Percentiles rank a stretch among this genome's conserved stretches.
phyloP scores from a whole-genome alignment of 2,329 filamentous ascomycete species.

The Grosmannia clavigera region DNA sequence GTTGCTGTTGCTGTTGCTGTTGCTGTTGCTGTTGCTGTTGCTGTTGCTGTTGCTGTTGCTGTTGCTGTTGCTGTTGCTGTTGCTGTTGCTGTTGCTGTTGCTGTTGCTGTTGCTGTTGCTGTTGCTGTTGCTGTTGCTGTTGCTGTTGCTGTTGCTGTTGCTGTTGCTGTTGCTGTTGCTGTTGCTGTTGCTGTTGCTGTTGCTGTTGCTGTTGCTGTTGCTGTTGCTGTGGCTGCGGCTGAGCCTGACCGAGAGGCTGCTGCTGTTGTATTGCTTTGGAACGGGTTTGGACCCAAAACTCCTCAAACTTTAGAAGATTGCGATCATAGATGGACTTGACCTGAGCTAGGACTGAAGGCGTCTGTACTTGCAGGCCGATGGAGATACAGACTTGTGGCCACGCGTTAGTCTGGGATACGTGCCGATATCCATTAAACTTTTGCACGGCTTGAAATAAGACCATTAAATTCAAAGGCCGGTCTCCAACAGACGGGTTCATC shows the following conservation, averaged over 20 bases:
- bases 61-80: too few species aligned
- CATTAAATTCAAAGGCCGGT: conserved; percentile 62
- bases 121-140: too few species aligned
- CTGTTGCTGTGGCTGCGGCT: conserved; percentile 2
- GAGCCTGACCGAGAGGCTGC: conserved; percentile 4
- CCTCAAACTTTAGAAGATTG: conserved; percentile 68
- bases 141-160: too few species aligned
- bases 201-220: conserved; percentile 16
- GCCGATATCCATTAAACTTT: conserved; percentile 66
- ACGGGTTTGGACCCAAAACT: conserved; percentile 46
- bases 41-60: too few species aligned
- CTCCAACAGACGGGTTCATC: conserved; percentile 57
- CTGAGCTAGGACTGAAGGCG: conserved; percentile 55
- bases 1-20: too few species aligned
- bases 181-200: conserved; percentile 13
- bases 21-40: too few species aligned
- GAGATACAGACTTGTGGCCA: conserved; percentile 64
- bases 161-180: too few species aligned
- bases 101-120: too few species aligned
- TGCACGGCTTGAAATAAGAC: conserved; percentile 67
- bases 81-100: too few species aligned
- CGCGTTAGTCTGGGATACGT: conserved; percentile 53
- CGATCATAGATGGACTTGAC: conserved; percentile 63
- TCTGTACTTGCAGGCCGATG: conserved; percentile 50
- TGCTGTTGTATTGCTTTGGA: conserved; percentile 39